Base-by-base conservation (phyloP, 2,329 filamentous ascomycete genomes). In the Akanthomyces muscarius region DNA sequence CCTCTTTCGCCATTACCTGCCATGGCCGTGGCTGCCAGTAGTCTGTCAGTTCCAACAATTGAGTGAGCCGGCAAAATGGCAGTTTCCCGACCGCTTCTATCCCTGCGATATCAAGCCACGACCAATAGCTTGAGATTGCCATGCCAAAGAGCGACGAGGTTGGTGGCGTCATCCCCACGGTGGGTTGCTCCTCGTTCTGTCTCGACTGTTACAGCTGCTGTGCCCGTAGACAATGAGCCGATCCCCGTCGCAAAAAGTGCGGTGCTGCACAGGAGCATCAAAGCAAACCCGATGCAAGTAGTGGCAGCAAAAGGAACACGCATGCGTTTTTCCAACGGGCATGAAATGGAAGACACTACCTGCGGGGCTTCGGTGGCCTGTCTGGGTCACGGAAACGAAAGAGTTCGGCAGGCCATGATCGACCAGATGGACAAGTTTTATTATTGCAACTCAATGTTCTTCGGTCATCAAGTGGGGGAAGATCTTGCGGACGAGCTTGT, bases 271-370 rank as follows among this genome's bases (percentile, higher is more conserved):
- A 50, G 61, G n/a, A 63, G 50, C 18, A 33, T 63, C 23, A 63
- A 57, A 25, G 11, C 8, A 2, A 11, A n/a, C 16, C 54, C 61
- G 7, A 11, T 57, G 53, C 44, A 61, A 50, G 75, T 84, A 1
- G 76, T 76, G 1, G 84, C 83, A 0, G 81, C 83, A 66, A 77
- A 59, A 8, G 61, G 61, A 36, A 63, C 54, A 10, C 36, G 30
- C 4, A 47, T 63, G 23, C 30, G 25, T 3, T 63, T 63, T 16
- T 59, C 54, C 5, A 41, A 41, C 44, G 61, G 61, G 10, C 47
- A 47, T 36, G 48, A 47, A n/a, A 16, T 63, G 14, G 55, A 63
- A 16, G 61, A 63, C 48, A 59, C 54, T 2, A 63, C 61, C 10
- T 44, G 55, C 41, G 61, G 61, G 18, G 61, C 61, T 6, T 25